A percentile compares a stretch with the other conserved stretches of the same genome.
Conservation (phyloP, 2,329 filamentous ascomycete species). For the Fulvia fulva region DNA sequence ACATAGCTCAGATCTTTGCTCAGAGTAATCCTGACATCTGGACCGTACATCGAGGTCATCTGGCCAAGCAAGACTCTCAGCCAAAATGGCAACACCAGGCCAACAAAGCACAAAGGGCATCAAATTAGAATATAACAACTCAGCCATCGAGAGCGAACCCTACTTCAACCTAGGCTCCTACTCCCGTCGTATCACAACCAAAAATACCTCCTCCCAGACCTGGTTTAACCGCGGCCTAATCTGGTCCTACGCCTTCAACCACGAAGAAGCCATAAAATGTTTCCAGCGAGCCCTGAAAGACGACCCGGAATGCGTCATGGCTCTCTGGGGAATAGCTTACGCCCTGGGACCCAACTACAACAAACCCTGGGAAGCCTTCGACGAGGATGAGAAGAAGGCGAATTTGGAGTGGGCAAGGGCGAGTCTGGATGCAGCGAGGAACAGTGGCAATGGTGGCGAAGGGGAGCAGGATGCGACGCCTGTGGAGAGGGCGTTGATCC, state of each 20-base stretch:
- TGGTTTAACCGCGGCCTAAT: slow-evolving; percentile 72
- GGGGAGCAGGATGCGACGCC: slow-evolving; percentile 38
- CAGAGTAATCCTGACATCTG: too few relatives aligned
- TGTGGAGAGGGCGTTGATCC: slow-evolving; percentile 60
- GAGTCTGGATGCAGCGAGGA: slow-evolving; percentile 34
- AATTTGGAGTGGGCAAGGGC: slow-evolving; percentile 49
- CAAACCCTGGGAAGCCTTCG: slow-evolving; percentile 72
- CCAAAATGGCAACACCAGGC: neutral
- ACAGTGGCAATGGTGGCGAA: slow-evolving; percentile 25
- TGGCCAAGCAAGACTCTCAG: neutral
- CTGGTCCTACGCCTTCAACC: slow-evolving; percentile 74
- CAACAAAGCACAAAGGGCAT: neutral
- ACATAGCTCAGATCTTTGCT: too few relatives aligned
- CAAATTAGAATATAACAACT: neutral
- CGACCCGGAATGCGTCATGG: slow-evolving; percentile 58
- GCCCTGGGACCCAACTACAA: slow-evolving; percentile 73
- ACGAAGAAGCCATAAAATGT: slow-evolving; percentile 64
- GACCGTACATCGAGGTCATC: neutral
- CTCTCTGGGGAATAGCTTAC: slow-evolving; percentile 68
- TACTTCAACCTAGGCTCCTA: slow-evolving; percentile 58
- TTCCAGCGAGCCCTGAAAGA: slow-evolving; percentile 57
- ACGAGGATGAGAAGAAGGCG: slow-evolving; percentile 53
- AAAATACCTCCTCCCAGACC: slow-evolving; percentile 49
- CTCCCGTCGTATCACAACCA: slow-evolving; percentile 53
- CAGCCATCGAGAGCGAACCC: slow-evolving; percentile 4